Conservation (phyloP, 2,329 filamentous ascomycete species). For the Phyllosticta ampelicida region DNA sequence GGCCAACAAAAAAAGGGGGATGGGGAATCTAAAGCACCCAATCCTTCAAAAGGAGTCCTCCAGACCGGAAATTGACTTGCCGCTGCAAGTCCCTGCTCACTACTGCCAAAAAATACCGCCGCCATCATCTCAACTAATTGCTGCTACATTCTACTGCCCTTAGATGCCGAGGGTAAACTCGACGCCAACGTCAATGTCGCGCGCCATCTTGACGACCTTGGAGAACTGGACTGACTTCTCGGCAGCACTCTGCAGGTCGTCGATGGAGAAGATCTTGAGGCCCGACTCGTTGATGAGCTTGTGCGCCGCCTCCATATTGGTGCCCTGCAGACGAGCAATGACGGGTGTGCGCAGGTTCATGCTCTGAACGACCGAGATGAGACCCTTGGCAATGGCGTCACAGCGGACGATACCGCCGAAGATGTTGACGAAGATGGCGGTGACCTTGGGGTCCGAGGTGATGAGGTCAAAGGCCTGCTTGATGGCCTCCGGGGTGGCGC, state of each 20-base stretch:
- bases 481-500: constrained; percentile 93
- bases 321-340: constrained; percentile 93
- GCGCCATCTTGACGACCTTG: constrained; percentile 97
- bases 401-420: constrained; percentile 98
- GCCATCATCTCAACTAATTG: background rate
- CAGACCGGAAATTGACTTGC: background rate
- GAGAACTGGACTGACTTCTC: constrained; percentile 99
- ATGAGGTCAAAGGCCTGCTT: constrained; percentile 97
- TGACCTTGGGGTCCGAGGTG: constrained; percentile 95
- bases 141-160: constrained; percentile 12
- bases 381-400: constrained; percentile 90
- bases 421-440: constrained; percentile 99
- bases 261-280: constrained; percentile 99
- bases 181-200: constrained; percentile 94
- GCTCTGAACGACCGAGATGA: constrained; percentile 87
- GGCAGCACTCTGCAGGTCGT: constrained; percentile 91
- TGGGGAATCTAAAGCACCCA: background rate
- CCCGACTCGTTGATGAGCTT: constrained; percentile 91
- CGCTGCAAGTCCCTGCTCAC: background rate
- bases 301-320: constrained; percentile 93
- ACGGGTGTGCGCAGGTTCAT: constrained; percentile 97
- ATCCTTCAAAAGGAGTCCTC: background rate
- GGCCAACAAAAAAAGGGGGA: background rate
- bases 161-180: constrained; percentile 61
- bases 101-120: background rate